Conservation (phyloP, 1,284 basidiomycete species). For the Termitomyces sp. region DNA sequence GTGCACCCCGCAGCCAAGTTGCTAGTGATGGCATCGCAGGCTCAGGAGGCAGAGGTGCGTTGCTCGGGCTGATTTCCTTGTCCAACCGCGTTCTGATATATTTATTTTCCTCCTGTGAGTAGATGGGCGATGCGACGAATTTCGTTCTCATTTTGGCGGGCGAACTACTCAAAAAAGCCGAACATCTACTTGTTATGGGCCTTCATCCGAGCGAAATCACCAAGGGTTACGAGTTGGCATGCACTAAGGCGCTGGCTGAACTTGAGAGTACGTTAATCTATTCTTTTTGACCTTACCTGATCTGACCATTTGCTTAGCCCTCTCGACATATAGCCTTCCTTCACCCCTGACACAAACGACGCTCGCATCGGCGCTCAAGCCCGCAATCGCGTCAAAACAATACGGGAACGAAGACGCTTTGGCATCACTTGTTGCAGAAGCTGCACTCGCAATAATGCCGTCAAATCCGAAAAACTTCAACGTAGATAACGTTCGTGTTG, state of each 20-base stretch:
- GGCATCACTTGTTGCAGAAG: slow-evolving; percentile 86
- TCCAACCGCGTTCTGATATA: slow-evolving; percentile 3
- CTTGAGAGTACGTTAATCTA: slow-evolving; percentile 72
- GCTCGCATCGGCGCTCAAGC: slow-evolving; percentile 79
- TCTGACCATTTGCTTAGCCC: slow-evolving; percentile 38
- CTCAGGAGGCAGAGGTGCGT: slow-evolving; percentile 89
- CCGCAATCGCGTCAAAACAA: slow-evolving; percentile 95
- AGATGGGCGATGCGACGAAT: slow-evolving; percentile 98
- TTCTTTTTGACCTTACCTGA: slow-evolving; percentile 6
- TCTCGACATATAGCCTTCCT: slow-evolving; percentile 64
- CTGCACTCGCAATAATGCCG: slow-evolving; percentile 88
- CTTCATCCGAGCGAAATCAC: slow-evolving; percentile 94
- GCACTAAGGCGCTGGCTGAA: slow-evolving; percentile 79
- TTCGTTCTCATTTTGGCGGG: slow-evolving; percentile 94
- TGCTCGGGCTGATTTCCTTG: not conserved
- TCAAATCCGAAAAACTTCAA: slow-evolving; percentile 88
- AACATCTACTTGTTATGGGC: slow-evolving; percentile 91
- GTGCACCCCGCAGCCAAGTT: slow-evolving; percentile 98
- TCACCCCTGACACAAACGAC: slow-evolving; percentile 76
- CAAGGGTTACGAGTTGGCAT: slow-evolving; percentile 95
- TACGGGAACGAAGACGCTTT: slow-evolving; percentile 90
- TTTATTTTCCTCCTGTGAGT: slow-evolving; percentile 6
- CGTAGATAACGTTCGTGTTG: slow-evolving; percentile 96
- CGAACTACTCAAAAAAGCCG: slow-evolving; percentile 92
- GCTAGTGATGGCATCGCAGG: slow-evolving; percentile 95